Base-by-base conservation (phyloP, 1,284 basidiomycete genomes). In the Abortiporus biennis region DNA sequence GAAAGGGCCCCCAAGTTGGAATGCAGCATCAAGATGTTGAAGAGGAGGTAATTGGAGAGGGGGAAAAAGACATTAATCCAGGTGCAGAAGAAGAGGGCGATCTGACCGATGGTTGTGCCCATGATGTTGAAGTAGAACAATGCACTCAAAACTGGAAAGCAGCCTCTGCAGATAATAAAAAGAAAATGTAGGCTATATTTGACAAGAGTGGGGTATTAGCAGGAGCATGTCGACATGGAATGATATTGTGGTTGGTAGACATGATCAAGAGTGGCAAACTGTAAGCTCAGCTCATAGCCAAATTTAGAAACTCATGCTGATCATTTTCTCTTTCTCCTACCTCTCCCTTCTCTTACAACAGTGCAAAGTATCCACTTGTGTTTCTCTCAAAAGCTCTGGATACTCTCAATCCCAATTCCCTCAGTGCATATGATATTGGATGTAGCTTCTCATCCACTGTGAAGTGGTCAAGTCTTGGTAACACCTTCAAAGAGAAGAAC, bases 351-450 rank as follows among this genome's bases (percentile, higher is more conserved):
- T n/a, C n/a, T n/a, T n/a, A n/a, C n/a, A n/a, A 29, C 27, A 67
- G 65, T 3, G 64, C 62, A n/a, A 66, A 67, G 43, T 64, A 65
- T 36, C 54, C 57, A 0, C 48, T 66, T 1, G 61, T 63, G 0
- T 54, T 56, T 6, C 40, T 57, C 4, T 44, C 52, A 2, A 47
- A 52, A 36, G 31, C 58, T 2, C 40, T 65, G 2, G 50, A 56
- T 11, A 34, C 35, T 1, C 48, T 59, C 21, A 50, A 23, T 3
- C 21, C 39, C 0, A 35, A 53, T 22, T 34, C 49, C 3, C 39
- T 44, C 3, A 8, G 52, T 13, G 62, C 57, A 0, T 67, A 63
- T 44, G 61, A 67, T 40, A 64, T 67, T 30, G 63, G 59, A 2
- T 67, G 65, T 41, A 46, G 46, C 0, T 64, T 65, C 38, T 47